Base-by-base conservation (phyloP, 202 grass and related monocot genomes). In the Setaria viridis region DNA sequence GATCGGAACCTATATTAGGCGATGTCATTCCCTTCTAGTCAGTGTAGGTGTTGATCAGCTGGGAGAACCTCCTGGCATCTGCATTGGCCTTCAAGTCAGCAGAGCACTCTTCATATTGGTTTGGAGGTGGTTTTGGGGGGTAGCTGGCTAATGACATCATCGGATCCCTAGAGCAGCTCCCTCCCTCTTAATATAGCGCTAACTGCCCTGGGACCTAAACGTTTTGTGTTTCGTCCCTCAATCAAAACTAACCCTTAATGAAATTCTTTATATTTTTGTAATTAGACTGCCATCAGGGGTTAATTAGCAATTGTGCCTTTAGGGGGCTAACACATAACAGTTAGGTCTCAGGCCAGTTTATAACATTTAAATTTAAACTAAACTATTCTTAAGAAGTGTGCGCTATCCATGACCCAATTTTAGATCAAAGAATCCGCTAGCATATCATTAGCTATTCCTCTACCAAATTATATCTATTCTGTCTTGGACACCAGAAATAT, bases 401-500 rank as follows among this genome's bases (percentile, higher is more conserved):
- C 9, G 11, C 39, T 48, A 68, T 42, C 15, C 47, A 37, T 62
- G 25, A 8, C 42, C 42, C 55, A 62, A 62, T 64, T 62, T 89
- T 39, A 1, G 19, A 85, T 68, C 15, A 51, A 46, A 89, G n/a
- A 49, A 20, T 39, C 43, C 25, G 39, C 33, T 54, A 32, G 43
- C 15, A 41, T 89, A 48, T 74, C 14, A 33, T 80, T 30, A 73
- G 10, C 12, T 60, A 17, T 68, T 25, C 29, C 33, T 72, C 19
- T 67, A 39, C n/a, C 21, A 79, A 60, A 39, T 78, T 82, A 71
- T 81, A n/a, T 81, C 21, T 66, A 12, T 71, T 50, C 34, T 54
- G 5, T 53, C 54, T 41, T 49, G 8, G 32, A 65, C 32, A 60
- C 42, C n/a, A 43, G 32, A 58, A 76, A 79, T 80, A 76, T 62